Conservation (phyloP, 192 early-diverging fungal genomes). For the Gaertneriomyces semiglobifer region DNA sequence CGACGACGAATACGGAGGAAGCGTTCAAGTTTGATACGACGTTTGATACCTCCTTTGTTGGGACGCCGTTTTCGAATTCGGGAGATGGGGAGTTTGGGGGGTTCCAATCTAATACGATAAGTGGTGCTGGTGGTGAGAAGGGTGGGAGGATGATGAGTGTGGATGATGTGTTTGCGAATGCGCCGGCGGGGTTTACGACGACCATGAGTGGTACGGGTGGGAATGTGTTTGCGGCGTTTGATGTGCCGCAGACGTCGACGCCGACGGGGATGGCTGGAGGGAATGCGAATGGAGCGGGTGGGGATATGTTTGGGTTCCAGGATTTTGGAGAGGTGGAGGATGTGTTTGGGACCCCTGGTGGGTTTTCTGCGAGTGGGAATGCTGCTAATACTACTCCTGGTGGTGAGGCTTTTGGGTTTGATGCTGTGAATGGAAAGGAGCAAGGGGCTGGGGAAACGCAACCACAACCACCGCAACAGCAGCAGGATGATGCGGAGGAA, state of each 20-base stretch:
- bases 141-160: neutral
- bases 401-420: too few relatives aligned
- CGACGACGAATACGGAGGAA: constrained; percentile 12
- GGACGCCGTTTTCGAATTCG: neutral
- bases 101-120: neutral
- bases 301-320: neutral
- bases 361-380: neutral
- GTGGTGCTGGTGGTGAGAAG: neutral
- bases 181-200: neutral
- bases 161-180: constrained; percentile 9
- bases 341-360: constrained; percentile 7
- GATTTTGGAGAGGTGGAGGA: constrained; percentile 1
- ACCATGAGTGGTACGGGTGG: too few relatives aligned
- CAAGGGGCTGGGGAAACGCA: neutral
- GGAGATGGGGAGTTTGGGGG: constrained; percentile 36
- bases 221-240: constrained; percentile 7
- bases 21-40: constrained; percentile 30
- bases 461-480: neutral
- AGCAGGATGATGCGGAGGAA: constrained; percentile 31
- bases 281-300: too few relatives aligned
- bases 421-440: neutral
- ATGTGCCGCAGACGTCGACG: constrained; percentile 2
- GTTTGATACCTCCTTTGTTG: constrained; percentile 1
- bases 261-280: neutral
- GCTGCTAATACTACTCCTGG: too few relatives aligned